Conservation (phyloP, 129 eudicot genomes). For the Chrysanthemum lavandulifolium region DNA sequence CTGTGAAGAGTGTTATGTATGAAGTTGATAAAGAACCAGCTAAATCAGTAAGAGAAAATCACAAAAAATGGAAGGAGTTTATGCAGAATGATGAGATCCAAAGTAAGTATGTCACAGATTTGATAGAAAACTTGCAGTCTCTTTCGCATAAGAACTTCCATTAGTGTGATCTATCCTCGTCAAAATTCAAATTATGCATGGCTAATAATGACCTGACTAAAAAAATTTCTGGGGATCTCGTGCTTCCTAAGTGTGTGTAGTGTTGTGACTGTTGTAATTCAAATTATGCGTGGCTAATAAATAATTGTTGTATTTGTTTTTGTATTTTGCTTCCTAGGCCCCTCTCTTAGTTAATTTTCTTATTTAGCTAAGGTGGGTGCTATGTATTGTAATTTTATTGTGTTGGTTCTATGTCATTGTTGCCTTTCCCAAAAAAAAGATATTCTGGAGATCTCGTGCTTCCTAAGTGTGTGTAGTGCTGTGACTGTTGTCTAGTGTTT, state of each 20-base stretch:
- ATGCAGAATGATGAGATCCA: constrained; percentile 38
- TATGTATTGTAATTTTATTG: no score
- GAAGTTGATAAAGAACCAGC: constrained; percentile 35
- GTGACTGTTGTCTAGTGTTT: no score
- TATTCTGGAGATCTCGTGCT: no score
- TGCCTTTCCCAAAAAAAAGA: no score
- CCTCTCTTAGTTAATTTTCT: no score
- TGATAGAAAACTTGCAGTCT: constrained; percentile 41
- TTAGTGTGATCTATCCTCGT: background rate
- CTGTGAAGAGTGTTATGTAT: constrained; percentile 37
- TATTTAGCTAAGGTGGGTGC: no score
- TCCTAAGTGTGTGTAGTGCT: background rate
- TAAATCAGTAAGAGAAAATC: constrained; percentile 33
- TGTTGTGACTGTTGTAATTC: background rate
- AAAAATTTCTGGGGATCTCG: background rate
- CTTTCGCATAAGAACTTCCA: background rate
- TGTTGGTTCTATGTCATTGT: no score
- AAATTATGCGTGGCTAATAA: background rate
- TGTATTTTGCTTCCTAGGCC: no score
- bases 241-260: background rate
- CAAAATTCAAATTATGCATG: background rate
- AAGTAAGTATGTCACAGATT: constrained; percentile 25
- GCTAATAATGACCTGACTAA: background rate
- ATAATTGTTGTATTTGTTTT: no score
- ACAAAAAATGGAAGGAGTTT: constrained; percentile 46